Base-by-base conservation (phyloP, 1,284 basidiomycete species). In the Pyrrhoderma lamaoense region DNA sequence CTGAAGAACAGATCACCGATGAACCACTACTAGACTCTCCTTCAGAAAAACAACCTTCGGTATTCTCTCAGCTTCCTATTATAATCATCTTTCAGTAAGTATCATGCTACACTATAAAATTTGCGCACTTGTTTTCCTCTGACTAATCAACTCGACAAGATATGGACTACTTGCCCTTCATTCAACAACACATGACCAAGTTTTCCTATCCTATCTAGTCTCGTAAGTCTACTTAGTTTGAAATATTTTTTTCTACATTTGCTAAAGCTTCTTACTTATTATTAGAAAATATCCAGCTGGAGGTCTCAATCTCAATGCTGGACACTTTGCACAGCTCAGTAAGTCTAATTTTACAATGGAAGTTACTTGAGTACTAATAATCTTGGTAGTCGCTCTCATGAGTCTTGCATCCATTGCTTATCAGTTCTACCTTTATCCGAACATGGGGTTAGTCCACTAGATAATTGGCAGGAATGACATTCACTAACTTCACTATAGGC, bases 401-500 rank as follows among this genome's bases (percentile, higher is more conserved):
- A 87, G 84, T 63, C 73, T 89, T 23, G 82, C 80, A 45, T 85
- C 88, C 62, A 87, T 89, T 55, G 78, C 78, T n/a, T 89, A 88
- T 61, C 85, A 89, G 60, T 89, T 89, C 60, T 80, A 88, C 62
- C 74, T 91, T 40, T 93, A 93, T 72, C 89, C 90, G 79, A 77
- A 79, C 60, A 75, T 77, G 61, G 74, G 76, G 82, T 72, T 59
- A 60, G 73, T 70, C 23, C 54, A 68, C 51, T 55, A 31, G 16
- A 40, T 8, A 27, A 22, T 22, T 31, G 46, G 43, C 23, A 11
- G 36, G 36, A 31, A 36, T 55, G 13, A 40, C n/a, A n/a, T 9
- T 23, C 21, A 37, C 14, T 31, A 27, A 44, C 19, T 44, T 44
- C 27, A 25, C 5, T 47, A 1, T 54, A 79, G 76, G 14, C 77